These are phyloP conservation scores for Boechera divaricarpa DNA, from an alignment of 345 rosid species.

Conservation along the genomic window DNA sequence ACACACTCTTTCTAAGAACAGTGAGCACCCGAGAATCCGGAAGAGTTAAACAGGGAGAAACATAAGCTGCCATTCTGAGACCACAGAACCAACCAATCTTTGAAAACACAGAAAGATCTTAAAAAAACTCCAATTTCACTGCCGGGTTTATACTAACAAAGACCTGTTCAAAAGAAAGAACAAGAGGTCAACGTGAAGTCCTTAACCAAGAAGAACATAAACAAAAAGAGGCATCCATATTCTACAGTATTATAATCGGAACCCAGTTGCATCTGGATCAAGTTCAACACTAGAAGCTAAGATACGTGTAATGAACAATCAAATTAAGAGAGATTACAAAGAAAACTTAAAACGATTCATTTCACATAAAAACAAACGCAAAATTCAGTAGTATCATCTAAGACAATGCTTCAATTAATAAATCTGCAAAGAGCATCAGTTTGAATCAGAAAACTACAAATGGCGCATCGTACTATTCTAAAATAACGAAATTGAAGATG, in stretches of 20 bases:
- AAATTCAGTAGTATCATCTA: not conserved
- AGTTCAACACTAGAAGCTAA: not conserved
- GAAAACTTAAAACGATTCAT: not conserved
- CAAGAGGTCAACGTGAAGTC: conserved; percentile 29
- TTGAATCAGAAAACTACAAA: not conserved
- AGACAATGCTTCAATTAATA: conserved; percentile 2
- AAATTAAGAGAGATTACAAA: not conserved
- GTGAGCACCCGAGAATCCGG: conserved; percentile 59
- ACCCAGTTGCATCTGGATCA: conserved; percentile 5
- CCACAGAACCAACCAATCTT: conserved; percentile 12
- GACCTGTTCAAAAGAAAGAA: conserved; percentile 22
- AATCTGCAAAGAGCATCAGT: not conserved
- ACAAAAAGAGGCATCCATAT: too few species aligned
- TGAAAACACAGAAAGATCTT: not conserved
- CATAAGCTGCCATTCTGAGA: conserved; percentile 61
- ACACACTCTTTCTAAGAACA: conserved; percentile 60
- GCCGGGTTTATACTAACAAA: not conserved
- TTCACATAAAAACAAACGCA: too few species aligned
- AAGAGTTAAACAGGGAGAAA: conserved; percentile 54
- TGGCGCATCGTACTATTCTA: not conserved
- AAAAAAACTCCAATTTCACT: not conserved
- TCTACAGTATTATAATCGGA: not conserved
- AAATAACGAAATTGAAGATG: conserved; percentile 3
- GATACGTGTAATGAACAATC: not conserved
- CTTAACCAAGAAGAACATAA: not conserved